phyloP scores from a whole-genome alignment of 2,329 filamentous ascomycete species.

The Pseudodiploospora longispora region DNA sequence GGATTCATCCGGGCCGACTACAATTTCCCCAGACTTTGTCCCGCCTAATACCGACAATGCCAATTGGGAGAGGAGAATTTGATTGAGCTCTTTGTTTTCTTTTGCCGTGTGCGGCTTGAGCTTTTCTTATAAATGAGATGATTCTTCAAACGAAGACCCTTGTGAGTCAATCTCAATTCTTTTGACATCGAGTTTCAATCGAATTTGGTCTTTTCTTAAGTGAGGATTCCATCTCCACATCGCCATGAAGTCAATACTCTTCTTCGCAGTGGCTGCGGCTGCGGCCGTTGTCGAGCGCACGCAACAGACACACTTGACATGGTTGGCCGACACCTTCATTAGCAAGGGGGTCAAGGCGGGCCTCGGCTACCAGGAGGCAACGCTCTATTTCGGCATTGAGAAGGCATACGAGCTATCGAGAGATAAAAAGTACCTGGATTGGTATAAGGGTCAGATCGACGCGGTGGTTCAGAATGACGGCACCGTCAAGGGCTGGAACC shows the following conservation, averaged over 20 bases:
- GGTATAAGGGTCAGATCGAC: slow-evolving; percentile 38
- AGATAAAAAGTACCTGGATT: slow-evolving; percentile 35
- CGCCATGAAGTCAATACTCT: background rate
- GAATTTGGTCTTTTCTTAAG: too few relatives aligned
- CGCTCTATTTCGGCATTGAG: slow-evolving; percentile 40
- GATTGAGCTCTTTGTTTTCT: too few relatives aligned
- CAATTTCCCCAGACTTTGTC: background rate
- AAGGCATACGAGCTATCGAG: slow-evolving; percentile 34
- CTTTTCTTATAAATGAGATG: too few relatives aligned
- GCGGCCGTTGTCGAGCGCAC: background rate
- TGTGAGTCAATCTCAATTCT: too few relatives aligned
- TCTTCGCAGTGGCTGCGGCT: background rate
- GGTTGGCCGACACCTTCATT: slow-evolving; percentile 41
- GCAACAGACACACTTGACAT: slow-evolving; percentile 18
- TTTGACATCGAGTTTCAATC: too few relatives aligned
- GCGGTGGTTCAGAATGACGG: slow-evolving; percentile 35
- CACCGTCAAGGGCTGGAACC: slow-evolving; percentile 37
- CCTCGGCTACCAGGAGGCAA: slow-evolving; percentile 35
- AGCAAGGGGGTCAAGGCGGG: slow-evolving; percentile 28
- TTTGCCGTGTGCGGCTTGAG: too few relatives aligned
- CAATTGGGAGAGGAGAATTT: too few relatives aligned
- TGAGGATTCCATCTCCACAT: background rate
- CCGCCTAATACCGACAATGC: too few relatives aligned
- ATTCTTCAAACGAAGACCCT: too few relatives aligned
- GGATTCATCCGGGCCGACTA: background rate